Conservation (phyloP, 306 rosid genomes). For the Rubus idaeus region DNA sequence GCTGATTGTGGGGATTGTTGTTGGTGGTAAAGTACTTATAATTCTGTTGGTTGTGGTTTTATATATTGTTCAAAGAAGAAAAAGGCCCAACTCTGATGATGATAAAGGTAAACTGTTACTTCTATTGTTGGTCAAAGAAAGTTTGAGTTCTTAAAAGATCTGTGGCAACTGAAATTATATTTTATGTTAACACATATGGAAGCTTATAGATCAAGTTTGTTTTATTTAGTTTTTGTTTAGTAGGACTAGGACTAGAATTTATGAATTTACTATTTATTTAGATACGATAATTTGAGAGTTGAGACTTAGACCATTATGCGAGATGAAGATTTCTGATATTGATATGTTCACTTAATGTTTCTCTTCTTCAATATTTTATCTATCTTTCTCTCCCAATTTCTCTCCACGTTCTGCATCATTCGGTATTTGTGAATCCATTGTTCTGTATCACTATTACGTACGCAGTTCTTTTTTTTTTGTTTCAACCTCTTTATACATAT, state of each 20-base stretch:
- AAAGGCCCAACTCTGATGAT: conserved; percentile 23
- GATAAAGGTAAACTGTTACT: conserved; percentile 48
- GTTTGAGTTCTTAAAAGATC: too few species aligned
- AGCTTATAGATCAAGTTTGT: not conserved
- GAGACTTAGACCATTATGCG: not conserved
- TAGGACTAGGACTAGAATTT: not conserved
- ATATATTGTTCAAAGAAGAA: conserved; percentile 43
- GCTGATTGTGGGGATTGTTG: conserved; percentile 56
- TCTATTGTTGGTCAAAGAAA: not conserved
- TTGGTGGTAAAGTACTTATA: conserved; percentile 55
- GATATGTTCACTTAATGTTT: not conserved
- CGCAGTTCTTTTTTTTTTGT: not conserved
- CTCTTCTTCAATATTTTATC: too few species aligned
- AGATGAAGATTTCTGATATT: not conserved
- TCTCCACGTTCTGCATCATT: not conserved
- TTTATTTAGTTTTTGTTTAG: too few species aligned
- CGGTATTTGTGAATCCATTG: not conserved
- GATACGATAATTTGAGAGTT: too few species aligned
- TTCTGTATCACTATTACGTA: not conserved
- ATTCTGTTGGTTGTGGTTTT: conserved; percentile 37
- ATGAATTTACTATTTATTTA: not conserved
- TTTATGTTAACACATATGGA: not conserved
- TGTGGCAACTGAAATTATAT: too few species aligned
- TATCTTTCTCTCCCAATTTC: too few species aligned
- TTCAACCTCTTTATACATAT: not conserved